Base-by-base conservation (phyloP, 306 rosid genomes). In the Purshia tridentata region DNA sequence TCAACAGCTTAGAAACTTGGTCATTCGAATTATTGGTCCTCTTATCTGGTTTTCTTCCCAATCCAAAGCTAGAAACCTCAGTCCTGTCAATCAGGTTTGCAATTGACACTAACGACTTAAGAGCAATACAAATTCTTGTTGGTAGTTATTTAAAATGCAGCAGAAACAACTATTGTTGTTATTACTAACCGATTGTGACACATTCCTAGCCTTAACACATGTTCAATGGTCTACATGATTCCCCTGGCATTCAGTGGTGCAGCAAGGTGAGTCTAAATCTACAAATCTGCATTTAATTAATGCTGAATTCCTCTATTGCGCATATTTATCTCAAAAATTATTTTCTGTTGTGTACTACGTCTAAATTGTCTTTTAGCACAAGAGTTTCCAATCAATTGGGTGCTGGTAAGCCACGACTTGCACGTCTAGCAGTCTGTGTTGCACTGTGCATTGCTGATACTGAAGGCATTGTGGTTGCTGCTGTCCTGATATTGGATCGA, bases 371-470 rank as follows among this genome's bases (percentile, higher is more conserved):
- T 62, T 1, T 40, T 67, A 86, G 87, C 73, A 70, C 75, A 40
- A 77, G 87, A 65, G 85, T 86, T 16, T 86, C 87, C 2, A 86
- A 82, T 58, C 81, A 77, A 57, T 60, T 86, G 57, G 89, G 89
- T 15, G 87, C 73, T 6, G 72, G 89, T 41, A 58, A 80, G 41
- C 67, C 85, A 8, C 49, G 16, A 65, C 65, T 76, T 3, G 80
- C 89, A 16, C 47, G 65, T 35, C 66, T 75, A 59, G 72, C 87
- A 2, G 59, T 56, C 8, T 51, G 72, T n/a, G 81, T 83, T 65
- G 76, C 83, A 14, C 10, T 77, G 16, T 76, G 48, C 20, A 67
- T 69, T 73, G 83, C 80, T 61, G 75, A 58, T 7, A 53, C 73
- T 40, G 87, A 86, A 62, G 80, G 77, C 52, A 22, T 62, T 16